These are phyloP conservation scores for Penicillium palitans DNA, from an alignment of 2,329 filamentous ascomycete species.

Conservation along the genomic window DNA sequence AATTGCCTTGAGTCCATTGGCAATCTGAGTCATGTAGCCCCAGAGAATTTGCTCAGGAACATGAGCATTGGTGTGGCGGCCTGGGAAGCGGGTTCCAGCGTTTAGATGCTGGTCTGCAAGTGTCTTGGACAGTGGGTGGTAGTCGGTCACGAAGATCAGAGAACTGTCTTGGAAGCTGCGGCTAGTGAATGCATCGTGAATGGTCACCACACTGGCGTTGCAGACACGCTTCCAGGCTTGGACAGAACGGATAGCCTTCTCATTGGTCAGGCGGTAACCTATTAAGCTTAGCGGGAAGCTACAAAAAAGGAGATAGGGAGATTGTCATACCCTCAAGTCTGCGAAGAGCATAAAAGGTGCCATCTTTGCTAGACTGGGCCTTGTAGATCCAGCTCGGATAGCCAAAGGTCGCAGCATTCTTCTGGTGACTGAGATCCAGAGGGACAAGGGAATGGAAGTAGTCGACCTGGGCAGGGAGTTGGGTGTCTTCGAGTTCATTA, in stretches of 20 bases:
- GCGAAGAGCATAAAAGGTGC: slow-evolving; percentile 81
- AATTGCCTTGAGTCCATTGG: slow-evolving; percentile 82
- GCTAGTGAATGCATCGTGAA: slow-evolving; percentile 92
- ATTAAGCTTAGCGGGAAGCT: slow-evolving; percentile 9
- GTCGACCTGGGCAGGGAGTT: slow-evolving; percentile 73
- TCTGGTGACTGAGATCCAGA: slow-evolving; percentile 77
- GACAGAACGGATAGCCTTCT: slow-evolving; percentile 80
- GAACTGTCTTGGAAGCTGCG: slow-evolving; percentile 92
- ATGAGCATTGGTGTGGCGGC: slow-evolving; percentile 48
- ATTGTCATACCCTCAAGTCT: slow-evolving; percentile 68
- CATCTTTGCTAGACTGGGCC: slow-evolving; percentile 83
- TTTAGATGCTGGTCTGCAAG: slow-evolving; percentile 73
- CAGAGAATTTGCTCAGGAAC: slow-evolving; percentile 76
- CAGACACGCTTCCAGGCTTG: slow-evolving; percentile 86
- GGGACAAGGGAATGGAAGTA: slow-evolving; percentile 92
- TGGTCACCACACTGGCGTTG: slow-evolving; percentile 77
- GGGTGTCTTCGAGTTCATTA: slow-evolving; percentile 53
- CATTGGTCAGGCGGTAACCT: slow-evolving; percentile 85
- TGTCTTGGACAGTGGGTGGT: slow-evolving; percentile 87
- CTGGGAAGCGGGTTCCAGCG: slow-evolving; percentile 41
- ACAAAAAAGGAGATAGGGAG: background rate
- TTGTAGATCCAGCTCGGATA: slow-evolving; percentile 96
- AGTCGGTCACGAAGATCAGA: slow-evolving; percentile 89
- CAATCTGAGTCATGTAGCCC: slow-evolving; percentile 89
- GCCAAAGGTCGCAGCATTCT: slow-evolving; percentile 76